Conservation (phyloP, 441 rosid genomes). For the Jatropha multifida region DNA sequence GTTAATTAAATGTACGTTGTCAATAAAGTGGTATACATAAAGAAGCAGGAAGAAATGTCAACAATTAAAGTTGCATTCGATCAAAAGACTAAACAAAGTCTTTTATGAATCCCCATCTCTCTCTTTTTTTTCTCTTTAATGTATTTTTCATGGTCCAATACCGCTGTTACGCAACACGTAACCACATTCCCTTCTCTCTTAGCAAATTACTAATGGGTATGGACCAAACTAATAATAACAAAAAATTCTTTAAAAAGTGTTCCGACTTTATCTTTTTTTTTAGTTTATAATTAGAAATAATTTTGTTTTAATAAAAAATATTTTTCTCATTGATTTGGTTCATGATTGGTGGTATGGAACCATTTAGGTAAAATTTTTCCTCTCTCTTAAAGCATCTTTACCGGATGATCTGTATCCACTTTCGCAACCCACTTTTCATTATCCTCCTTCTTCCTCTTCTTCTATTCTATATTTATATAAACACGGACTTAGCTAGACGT, state of each 20-base stretch:
- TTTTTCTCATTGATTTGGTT: no score
- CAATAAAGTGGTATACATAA: conserved; percentile 23
- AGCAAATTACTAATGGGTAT: no score
- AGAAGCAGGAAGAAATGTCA: conserved; percentile 25
- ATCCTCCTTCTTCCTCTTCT: not conserved
- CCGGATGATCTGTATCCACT: conserved; percentile 40
- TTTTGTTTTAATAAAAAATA: no score
- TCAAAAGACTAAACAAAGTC: conserved; percentile 26
- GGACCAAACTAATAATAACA: no score
- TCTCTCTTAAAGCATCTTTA: conserved; percentile 34
- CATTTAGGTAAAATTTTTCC: not conserved
- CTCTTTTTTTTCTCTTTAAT: conserved; percentile 11
- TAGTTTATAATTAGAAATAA: no score
- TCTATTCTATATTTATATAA: not conserved
- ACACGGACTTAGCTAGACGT: conserved; percentile 15
- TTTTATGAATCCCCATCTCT: conserved; percentile 18
- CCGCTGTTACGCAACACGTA: conserved; percentile 28
- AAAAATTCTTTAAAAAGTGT: no score
- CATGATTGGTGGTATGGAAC: no score
- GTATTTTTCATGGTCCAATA: conserved; percentile 27
- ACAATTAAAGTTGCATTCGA: conserved; percentile 24
- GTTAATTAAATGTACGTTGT: conserved; percentile 3
- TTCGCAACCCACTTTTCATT: conserved; percentile 21
- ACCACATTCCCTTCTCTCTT: not conserved
- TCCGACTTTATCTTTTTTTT: no score